Base-by-base conservation (phyloP, 2,329 filamentous ascomycete species). In the Penicillium verrucosum region DNA sequence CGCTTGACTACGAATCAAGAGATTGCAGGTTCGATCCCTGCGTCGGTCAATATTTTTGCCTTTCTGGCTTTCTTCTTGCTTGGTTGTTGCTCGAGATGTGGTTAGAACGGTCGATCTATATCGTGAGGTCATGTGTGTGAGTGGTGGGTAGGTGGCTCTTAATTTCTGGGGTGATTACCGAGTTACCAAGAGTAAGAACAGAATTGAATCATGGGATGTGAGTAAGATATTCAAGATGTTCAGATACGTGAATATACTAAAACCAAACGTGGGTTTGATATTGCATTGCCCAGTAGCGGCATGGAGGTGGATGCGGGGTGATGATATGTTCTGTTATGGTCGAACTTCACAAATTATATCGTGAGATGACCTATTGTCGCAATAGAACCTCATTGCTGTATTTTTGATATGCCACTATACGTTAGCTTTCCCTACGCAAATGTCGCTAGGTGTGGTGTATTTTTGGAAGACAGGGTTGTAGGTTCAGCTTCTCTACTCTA, bases 1-100 rank as follows among this genome's bases (percentile, higher is more conserved):
- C 76, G 77, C 74, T 77, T 78, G 77, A 79, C 77, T 79, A 78
- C 77, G 77, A 76, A 78, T 78, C 76, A 78, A 77, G 74, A 78
- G 76, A 78, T 78, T 78, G 75, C 73, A 76, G 76, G 76, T 78
- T 78, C 75, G 75, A 78, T 48, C 64, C 70, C 70, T 72, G 69
- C 70, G 70, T 73, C 67, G 30, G 44, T 46, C 44, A 46, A 23
- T 34, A 0, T 23, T 46, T 46, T 46, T 34, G 18, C 7, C 10
- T 4, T 32, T 4, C 12, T 32, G 29, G 12, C 18, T 21, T 45
- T 32, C 29, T 16, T 46, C 34, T 46, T 46, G 30, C 29, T 11
- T 2, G 8, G 16, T 16, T 46, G 29, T 34, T 46, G 43, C 2
- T 9, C 14, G 1, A 7, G 9, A 25, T 23, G 5, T 21, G 25